These are phyloP conservation scores for Aspergillus brasiliensis DNA, from an alignment of 2,329 filamentous ascomycete species.

Conservation along the genomic window DNA sequence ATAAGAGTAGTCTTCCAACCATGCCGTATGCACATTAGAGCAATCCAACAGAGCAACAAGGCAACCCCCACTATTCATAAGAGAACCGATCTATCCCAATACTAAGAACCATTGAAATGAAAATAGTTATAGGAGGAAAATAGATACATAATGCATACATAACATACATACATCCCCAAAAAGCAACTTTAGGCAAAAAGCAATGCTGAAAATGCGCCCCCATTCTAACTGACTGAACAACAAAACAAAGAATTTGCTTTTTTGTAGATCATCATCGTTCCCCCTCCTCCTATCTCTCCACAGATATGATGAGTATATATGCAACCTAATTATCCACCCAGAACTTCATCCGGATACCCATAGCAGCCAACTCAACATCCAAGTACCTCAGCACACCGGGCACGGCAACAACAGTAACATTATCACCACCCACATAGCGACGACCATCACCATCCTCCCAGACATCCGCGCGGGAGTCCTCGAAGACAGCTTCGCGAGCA, in stretches of 20 bases:
- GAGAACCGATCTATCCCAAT: background rate
- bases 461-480: constrained; percentile 68
- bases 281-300: constrained; percentile 5
- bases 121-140: background rate
- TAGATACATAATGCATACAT: constrained; percentile 11
- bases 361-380: constrained; percentile 92
- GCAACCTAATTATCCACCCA: constrained; percentile 60
- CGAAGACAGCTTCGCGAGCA: constrained; percentile 63
- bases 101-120: constrained; percentile 1
- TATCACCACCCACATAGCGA: constrained; percentile 82
- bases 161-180: constrained; percentile 12
- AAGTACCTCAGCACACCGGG: constrained; percentile 90
- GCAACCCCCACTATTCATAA: background rate
- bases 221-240: constrained; percentile 12
- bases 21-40: too few species aligned
- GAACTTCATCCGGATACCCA: constrained; percentile 96
- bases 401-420: constrained; percentile 88
- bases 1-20: too few species aligned
- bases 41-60: too few species aligned
- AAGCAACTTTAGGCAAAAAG: background rate
- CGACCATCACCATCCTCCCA: constrained; percentile 91
- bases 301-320: background rate
- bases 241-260: constrained; percentile 13
- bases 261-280: background rate
- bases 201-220: constrained; percentile 1